Base-by-base conservation (phyloP, 2,329 filamentous ascomycete species). In the Graphium sp. region DNA sequence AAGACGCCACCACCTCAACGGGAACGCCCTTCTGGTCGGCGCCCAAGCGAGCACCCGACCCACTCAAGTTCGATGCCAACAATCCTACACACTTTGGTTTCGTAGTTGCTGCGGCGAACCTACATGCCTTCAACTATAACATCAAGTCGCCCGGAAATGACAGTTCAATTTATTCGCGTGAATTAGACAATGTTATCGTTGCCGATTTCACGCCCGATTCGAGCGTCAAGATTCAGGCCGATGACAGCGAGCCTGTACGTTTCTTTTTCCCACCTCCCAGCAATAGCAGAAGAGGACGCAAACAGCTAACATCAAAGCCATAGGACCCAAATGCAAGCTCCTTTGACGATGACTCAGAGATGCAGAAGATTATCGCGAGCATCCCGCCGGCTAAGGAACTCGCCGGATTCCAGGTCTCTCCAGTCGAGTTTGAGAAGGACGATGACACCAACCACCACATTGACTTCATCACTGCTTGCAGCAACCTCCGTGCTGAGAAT, bases 371-470 rank as follows among this genome's bases (percentile, higher is more conserved):
- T 27, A 65, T 74, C 11, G 60, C 69, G 11, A 67, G 70, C 35
- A 63, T 98, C 18, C 89, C 89, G 2, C 59, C 75, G 5, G 74
- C 87, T 11, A 85, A 78, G 48, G 72, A 74, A 22, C 59, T 98
- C 28, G 77, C 81, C 16, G 84, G 83, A 19, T 92, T 91, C 66
- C 85, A 85, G 55, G 60, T 98, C 29, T 72, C 74, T 32, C 81
- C 87, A 4, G 89, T 95, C 5, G 89, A 95, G 43, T 98, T 98
- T 44, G 84, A 98, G 56, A 98, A 98, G 64, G 89, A 98, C 39
- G 89, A 98, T 44, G 91, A 98, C 52, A 82, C 78, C 28, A 98
- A 98, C 53, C 73, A 89, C 53, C 89, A 98, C 60, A 98, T 98
- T 44, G 89, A 95, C 54, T 98, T 98, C 60, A 95, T 98, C 55